Conservation (phyloP, 169 alveolate genomes). For the Perkinsus chesapeaki region DNA sequence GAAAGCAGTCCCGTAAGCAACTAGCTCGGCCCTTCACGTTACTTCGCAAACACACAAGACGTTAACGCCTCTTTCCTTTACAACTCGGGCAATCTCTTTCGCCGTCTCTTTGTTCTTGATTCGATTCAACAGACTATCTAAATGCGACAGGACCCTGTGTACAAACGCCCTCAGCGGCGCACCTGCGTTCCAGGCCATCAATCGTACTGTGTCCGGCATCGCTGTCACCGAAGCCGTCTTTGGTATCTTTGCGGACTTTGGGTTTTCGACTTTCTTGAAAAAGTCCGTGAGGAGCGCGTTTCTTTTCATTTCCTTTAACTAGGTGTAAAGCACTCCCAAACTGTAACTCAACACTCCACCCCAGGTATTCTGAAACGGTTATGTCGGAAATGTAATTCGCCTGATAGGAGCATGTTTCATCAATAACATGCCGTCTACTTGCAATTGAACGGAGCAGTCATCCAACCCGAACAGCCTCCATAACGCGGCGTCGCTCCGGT, state of each 20-base stretch:
- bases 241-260: not conserved
- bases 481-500: not conserved
- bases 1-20: too few relatives aligned
- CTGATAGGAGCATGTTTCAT: not conserved
- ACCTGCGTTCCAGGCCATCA: slow-evolving; percentile 4
- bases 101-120: not conserved
- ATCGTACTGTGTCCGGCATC: not conserved
- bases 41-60: not conserved
- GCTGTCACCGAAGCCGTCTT: not conserved
- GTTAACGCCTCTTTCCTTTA: not conserved
- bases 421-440: not conserved
- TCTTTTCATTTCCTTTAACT: not conserved
- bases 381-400: not conserved
- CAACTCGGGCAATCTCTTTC: not conserved
- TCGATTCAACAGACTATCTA: not conserved
- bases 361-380: not conserved
- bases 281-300: not conserved
- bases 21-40: too few relatives aligned
- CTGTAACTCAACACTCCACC: not conserved
- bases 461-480: not conserved
- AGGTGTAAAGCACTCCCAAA: not conserved
- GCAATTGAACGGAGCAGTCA: not conserved
- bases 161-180: not conserved
- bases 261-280: not conserved
- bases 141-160: not conserved